phyloP scores from a whole-genome alignment of 352 stramenopile genomes.

The Phytophthora citrophthora region DNA sequence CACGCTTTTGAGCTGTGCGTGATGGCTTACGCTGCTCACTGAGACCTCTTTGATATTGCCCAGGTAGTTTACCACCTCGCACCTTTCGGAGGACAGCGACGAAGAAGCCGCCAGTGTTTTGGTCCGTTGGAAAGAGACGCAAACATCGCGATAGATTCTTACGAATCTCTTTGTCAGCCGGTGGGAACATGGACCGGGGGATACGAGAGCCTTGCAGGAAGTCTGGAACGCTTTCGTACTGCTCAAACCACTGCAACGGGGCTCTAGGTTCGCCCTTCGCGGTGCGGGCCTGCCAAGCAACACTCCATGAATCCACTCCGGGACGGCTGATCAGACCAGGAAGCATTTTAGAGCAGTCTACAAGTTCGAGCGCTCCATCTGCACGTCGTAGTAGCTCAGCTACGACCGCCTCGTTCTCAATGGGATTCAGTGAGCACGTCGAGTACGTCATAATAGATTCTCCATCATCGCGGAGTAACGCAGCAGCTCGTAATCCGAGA shows the following conservation, averaged over 20 bases:
- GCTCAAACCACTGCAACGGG: slow-evolving; percentile 57
- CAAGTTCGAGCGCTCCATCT: slow-evolving; percentile 87
- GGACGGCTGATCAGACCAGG: slow-evolving; percentile 53
- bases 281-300: slow-evolving; percentile 68
- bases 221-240: slow-evolving; percentile 59
- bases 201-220: slow-evolving; percentile 72
- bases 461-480: slow-evolving; percentile 74
- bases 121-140: slow-evolving; percentile 96
- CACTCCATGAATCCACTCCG: slow-evolving; percentile 63
- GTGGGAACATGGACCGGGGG: slow-evolving; percentile 84
- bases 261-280: slow-evolving; percentile 29
- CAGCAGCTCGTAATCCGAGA: slow-evolving; percentile 91
- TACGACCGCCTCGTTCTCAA: slow-evolving; percentile 98
- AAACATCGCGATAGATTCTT: slow-evolving; percentile 46
- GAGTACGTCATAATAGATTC: slow-evolving; percentile 95
- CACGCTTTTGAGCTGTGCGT: slow-evolving; percentile 18
- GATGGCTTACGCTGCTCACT: slow-evolving; percentile 24
- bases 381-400: slow-evolving; percentile 91
- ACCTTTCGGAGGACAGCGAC: slow-evolving; percentile 93
- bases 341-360: slow-evolving; percentile 73
- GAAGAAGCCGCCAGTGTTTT: slow-evolving; percentile 99
- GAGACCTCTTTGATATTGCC: slow-evolving; percentile 42
- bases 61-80: slow-evolving; percentile 29
- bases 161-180: slow-evolving; percentile 65
- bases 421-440: slow-evolving; percentile 97